Evolutionary conservation across 176 grass and related monocot species (phyloP), one percentile per base, ranked within the genome.

Genomic region (Neostapfia colusana): DNA sequence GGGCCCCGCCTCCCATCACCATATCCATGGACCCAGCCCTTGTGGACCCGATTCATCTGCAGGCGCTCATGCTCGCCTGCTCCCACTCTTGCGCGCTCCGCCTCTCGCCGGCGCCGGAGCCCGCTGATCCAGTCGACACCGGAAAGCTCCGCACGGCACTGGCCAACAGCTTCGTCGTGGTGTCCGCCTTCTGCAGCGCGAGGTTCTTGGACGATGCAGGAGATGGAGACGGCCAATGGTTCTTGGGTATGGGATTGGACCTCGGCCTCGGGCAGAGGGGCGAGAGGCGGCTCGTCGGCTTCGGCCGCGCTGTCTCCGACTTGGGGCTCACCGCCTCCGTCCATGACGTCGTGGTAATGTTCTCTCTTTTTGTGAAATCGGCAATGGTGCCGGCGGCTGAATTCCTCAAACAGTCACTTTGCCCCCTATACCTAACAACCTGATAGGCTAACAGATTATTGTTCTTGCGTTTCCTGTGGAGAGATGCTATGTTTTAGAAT

Each of bases 341-440:
- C 43, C 93, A 91, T 84, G 93, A 93, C 50, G 37, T 97, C 53
- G 86, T 93, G 93, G 93, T 97, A 93, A 80, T 67, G n/a, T 55
- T 69, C 28, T 75, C 12, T 69, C 27, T 79, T 75, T 34, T 1
- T 75, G 38, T 64, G 45, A 6, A 61, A 31, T 55, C 38, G 11
- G 4, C 25, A 28, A 17, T 72, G n/a, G 38, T 10, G 43, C 1
- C 24, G 14, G 21, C 26, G 21, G 20, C 58, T 31, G 31, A 31
- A 31, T 23, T 24, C 15, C 15, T 49, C 16, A 49, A 49, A 17
- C 14, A 5, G 13, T 17, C 14, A 17, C 46, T 17, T 6, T 49
- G n/a, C 1, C 0, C 46, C 46, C 51, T 65, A 21, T 63, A 70
- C 15, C 6, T 8, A 13, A 69, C 44, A 65, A n/a, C 21, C 43